These are phyloP conservation scores for Spinellus fusiger DNA, from an alignment of 192 early-diverging fungal species.

Conservation along the genomic window DNA sequence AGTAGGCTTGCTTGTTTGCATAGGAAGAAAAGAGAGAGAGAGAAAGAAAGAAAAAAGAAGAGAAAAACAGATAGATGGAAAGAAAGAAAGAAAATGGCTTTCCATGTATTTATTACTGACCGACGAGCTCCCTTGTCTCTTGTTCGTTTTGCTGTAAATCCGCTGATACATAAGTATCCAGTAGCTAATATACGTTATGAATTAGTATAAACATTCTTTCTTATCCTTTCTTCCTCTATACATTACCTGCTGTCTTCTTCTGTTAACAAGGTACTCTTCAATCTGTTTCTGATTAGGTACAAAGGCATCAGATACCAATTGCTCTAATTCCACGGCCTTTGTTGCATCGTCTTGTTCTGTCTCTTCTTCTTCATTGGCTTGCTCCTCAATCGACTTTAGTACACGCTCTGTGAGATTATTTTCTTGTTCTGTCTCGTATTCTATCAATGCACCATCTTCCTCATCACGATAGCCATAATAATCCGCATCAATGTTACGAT, in stretches of 20 bases:
- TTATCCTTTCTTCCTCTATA: background rate
- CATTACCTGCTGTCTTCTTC: slow-evolving; percentile 59
- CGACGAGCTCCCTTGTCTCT: slow-evolving; percentile 28
- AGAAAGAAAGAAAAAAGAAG: too few relatives aligned
- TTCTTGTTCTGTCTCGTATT: slow-evolving; percentile 67
- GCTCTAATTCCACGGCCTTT: slow-evolving; percentile 15
- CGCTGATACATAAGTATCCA: slow-evolving; percentile 46
- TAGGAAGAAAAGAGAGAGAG: too few relatives aligned
- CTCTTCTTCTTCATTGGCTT: background rate
- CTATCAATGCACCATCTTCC: slow-evolving; percentile 75
- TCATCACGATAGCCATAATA: slow-evolving; percentile 96
- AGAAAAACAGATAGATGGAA: too few relatives aligned
- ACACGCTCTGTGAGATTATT: slow-evolving; percentile 22
- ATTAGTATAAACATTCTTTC: background rate
- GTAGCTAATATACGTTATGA: slow-evolving; percentile 2
- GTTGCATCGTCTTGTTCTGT: slow-evolving; percentile 18
- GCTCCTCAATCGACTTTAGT: background rate
- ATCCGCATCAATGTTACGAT: slow-evolving; percentile 79
- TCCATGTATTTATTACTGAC: slow-evolving; percentile 1
- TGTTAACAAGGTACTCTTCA: slow-evolving; percentile 65
- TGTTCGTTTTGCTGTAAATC: slow-evolving; percentile 24
- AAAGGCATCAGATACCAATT: slow-evolving; percentile 13
- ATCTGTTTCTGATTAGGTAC: slow-evolving; percentile 73
- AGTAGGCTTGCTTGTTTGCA: too few relatives aligned
- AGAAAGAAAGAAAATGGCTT: too few relatives aligned